Conservation (phyloP, 495 filamentous ascomycete genomes). For the Pseudoneurospora amorphoporcata region DNA sequence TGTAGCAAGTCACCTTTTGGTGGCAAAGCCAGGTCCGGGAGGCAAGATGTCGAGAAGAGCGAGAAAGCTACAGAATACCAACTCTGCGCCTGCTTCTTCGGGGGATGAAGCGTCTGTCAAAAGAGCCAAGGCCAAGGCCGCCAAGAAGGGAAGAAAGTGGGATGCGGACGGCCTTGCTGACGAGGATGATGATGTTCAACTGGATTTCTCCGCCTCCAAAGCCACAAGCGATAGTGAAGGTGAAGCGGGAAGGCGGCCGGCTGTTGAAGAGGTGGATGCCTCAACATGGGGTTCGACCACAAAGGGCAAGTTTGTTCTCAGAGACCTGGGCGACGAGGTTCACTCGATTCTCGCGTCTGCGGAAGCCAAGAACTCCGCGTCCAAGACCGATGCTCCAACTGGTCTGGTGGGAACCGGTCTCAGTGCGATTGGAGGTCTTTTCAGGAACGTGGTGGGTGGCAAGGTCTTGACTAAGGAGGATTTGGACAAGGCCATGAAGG, state of each 20-base stretch:
- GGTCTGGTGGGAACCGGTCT: conserved; percentile 70
- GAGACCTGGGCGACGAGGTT: conserved; percentile 88
- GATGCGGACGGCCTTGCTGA: conserved; percentile 80
- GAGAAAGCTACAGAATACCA: conserved; percentile 57
- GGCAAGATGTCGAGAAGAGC: conserved; percentile 71
- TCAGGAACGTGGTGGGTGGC: conserved; percentile 89
- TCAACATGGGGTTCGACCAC: conserved; percentile 77
- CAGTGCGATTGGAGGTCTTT: conserved; percentile 72
- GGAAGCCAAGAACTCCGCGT: conserved; percentile 45
- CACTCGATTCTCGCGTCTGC: conserved; percentile 73
- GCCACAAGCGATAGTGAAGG: conserved; percentile 42
- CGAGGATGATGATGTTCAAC: conserved; percentile 66
- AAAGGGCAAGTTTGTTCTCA: conserved; percentile 88
- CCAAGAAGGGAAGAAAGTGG: conserved; percentile 85
- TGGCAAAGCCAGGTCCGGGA: conserved; percentile 58
- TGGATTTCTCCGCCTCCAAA: conserved; percentile 73
- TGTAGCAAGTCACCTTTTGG: conserved; percentile 51
- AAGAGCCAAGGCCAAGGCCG: conserved; percentile 50
- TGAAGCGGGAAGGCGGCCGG: conserved; percentile 32
- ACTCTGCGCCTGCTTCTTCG: conserved; percentile 62
- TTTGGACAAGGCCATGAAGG: conserved; percentile 81
- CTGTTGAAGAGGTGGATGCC: conserved; percentile 62
- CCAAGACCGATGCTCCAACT: conserved; percentile 29
- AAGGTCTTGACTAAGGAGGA: conserved; percentile 82
- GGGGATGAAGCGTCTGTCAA: conserved; percentile 61